A percentile compares a stretch with the other conserved stretches of the same genome.
Conservation (phyloP, 1,139 yeast genomes). For the Arxiozyma slooffiae region DNA sequence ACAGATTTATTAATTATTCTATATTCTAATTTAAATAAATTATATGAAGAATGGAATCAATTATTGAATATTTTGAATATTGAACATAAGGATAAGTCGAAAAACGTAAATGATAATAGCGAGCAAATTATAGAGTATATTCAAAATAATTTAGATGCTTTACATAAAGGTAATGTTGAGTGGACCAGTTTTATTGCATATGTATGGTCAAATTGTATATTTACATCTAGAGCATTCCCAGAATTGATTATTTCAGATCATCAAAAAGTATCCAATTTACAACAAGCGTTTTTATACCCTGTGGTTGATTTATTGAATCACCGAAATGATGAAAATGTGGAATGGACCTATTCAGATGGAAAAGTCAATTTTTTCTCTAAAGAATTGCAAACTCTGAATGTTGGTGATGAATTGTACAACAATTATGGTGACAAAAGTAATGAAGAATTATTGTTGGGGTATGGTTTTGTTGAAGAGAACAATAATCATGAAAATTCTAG, state of each 20-base stretch:
- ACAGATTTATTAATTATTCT: conserved; percentile 43
- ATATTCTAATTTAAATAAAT: conserved; percentile 26
- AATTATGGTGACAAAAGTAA: conserved; percentile 84
- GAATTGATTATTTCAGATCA: conserved; percentile 35
- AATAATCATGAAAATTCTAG: conserved; percentile 51
- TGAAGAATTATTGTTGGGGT: conserved; percentile 49
- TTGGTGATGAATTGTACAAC: conserved; percentile 51
- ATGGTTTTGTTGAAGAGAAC: conserved; percentile 60
- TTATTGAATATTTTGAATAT: conserved; percentile 9
- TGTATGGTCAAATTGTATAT: conserved; percentile 63
- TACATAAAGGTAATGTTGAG: conserved; percentile 2
- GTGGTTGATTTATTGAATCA: conserved; percentile 73
- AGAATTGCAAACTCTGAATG: conserved; percentile 12
- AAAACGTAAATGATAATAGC: conserved; percentile 3
- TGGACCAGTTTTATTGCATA: conserved; percentile 62
- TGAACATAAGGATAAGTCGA: conserved; percentile 3
- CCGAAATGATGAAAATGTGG: conserved; percentile 48
- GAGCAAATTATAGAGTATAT: conserved; percentile 11
- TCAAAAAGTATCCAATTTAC: conserved; percentile 27
- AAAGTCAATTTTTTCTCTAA: conserved; percentile 25
- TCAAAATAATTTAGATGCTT: conserved; percentile 1
- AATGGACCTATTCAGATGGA: conserved; percentile 42
- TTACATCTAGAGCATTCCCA: conserved; percentile 76
- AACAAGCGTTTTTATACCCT: conserved; percentile 66
- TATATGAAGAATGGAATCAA: conserved; percentile 26